Evolutionary conservation across 176 grass and related monocot genomes (phyloP), one percentile per base, ranked within the genome.

Genomic region (Musa troglodytarum): DNA sequence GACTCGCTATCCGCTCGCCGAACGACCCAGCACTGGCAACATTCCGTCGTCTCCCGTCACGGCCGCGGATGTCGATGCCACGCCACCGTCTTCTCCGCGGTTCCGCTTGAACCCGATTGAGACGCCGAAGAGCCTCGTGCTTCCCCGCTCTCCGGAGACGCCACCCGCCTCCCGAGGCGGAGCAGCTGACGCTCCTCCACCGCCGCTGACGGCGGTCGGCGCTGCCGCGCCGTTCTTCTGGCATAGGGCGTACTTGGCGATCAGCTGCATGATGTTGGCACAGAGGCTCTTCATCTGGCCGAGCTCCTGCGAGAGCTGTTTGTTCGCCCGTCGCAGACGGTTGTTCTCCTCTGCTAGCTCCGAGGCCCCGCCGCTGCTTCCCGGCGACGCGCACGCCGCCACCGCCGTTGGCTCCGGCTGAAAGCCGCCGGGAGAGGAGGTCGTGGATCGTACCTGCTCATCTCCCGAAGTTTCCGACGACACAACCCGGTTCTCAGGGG

Each of bases 101-200:
- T 50, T 15, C 49, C 84, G 78, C 61, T 86, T 85, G 51, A 64
- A n/a, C 25, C 79, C 80, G 59, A 96, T 96, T 16, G 92, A 74
- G 59, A 82, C 84, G 73, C 92, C 89, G 28, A 92, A 92, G 20
- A 89, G 86, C 86, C 76, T 82, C 52, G 86, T 70, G 68, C 15
- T 50, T 49, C 16, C 25, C 49, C 34, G 34, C 34, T 43, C 34
- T 43, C 34, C 34, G 34, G 34, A 43, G 4, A 3, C 0, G 34
- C 34, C 34, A 43, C 10, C 9, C 23, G 11, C 0, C 2, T 68
- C 65, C 11, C 16, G 66, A 21, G 53, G 65, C 53, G 51, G 66
- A 55, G 65, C 0, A 9, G 19, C 23, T 26, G 52, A 49, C 2
- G 65, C 15, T 26, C 19, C 49, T 22, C 50, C 81, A 3, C 50